These are phyloP conservation scores for Orbilia javanica DNA, from an alignment of 2,329 filamentous ascomycete genomes.

Conservation along the genomic window DNA sequence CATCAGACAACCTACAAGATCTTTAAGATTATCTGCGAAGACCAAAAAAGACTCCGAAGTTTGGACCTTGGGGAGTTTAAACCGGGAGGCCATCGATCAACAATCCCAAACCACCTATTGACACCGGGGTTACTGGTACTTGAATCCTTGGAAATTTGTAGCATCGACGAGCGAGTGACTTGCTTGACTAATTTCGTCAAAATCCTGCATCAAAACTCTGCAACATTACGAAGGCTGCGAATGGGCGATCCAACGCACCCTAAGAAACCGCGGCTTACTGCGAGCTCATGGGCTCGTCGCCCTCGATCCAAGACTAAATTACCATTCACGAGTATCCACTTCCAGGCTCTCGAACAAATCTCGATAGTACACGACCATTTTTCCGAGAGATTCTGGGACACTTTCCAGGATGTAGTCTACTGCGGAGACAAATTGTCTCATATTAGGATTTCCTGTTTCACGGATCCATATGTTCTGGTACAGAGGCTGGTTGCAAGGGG, in stretches of 20 bases:
- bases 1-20: slow-evolving; percentile 9
- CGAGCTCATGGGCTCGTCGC: background rate
- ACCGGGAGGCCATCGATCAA: background rate
- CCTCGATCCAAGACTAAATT: background rate
- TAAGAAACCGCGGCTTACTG: background rate
- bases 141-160: background rate
- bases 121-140: background rate
- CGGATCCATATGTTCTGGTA: background rate
- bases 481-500: background rate
- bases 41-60: background rate
- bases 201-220: background rate
- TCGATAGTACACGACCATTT: slow-evolving; percentile 28
- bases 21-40: background rate
- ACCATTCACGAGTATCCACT: background rate
- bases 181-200: background rate
- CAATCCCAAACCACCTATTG: background rate
- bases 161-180: background rate
- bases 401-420: background rate
- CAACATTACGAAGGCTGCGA: background rate
- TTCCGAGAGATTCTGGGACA: slow-evolving; percentile 7
- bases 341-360: slow-evolving; percentile 13
- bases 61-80: background rate
- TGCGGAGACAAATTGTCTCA: background rate
- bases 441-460: slow-evolving; percentile 12
- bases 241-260: slow-evolving; percentile 8